Evolutionary conservation across 2,329 filamentous ascomycete species (phyloP), one percentile per base, ranked within the genome.

Genomic region (Aspergillus aculeatus): DNA sequence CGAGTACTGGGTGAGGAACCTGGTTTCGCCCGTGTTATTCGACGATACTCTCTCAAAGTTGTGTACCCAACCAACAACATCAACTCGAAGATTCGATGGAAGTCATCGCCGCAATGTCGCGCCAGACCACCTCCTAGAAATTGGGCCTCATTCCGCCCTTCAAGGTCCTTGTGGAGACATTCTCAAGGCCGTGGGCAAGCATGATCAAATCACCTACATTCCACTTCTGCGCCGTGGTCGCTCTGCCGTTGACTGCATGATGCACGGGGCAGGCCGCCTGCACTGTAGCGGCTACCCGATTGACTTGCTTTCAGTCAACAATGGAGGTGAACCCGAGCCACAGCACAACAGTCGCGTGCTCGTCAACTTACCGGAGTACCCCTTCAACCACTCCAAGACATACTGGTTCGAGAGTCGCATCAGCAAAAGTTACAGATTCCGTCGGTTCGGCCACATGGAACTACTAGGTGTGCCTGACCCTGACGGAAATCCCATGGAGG

Each of bases 131-230:
- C 11, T 68, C 0, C 12, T 69, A 6, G 68, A 69, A n/a, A 50
- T 69, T 16, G 66, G 68, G 1, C 66, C 68, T 1, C 68, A 69
- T 51, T 31, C 52, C 4, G 63, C 63, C 2, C 54, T 69, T 3
- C 49, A 54, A 11, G 63, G 60, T 1, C 66, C 65, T 9, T 54
- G 63, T 12, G 29, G 44, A 14, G 47, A 69, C 50, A 63, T 64
- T 10, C 31, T 57, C 14, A 41, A 52, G 11, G 41, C 24, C 2
- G 4, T 5, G 14, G 12, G 24, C 12, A 54, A 48, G 14, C 11
- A 44, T 6, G 47, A 54, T 4, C 29, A 35, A 23, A 24, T 56
- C 16, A 2, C 32, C 26, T 50, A 44, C 35, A 5, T 47, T 19
- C 48, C 62, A 23, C 2, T 49, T 23, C 32, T 52, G 9, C 26